Evolutionary conservation across 306 rosid genomes (phyloP), one percentile per base, ranked within the genome.

Genomic region (Carpinus fangiana): DNA sequence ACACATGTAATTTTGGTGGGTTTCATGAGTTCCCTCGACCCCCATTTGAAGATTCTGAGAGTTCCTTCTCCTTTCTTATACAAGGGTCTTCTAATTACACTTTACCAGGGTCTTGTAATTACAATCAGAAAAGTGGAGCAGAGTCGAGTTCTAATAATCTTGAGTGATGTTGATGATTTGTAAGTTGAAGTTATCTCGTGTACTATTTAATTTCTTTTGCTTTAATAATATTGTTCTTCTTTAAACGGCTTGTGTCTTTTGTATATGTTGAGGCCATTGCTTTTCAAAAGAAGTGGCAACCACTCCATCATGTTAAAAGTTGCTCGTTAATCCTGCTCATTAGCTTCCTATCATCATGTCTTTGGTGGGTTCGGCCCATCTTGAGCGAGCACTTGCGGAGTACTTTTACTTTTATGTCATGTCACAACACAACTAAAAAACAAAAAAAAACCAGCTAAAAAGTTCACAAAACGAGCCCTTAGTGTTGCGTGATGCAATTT

Each of bases 11-110:
- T 83, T 93, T 93, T 55, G 93, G 88, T 7, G 96, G 82, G 79
- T 91, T 93, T 84, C 89, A 89, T 16, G 99, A 95, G 82, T 93
- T 96, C 71, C 81, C 96, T 66, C 96, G 96, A 81, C 92, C 93
- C 28, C 85, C 94, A 8, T 96, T 89, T 66, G 98, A 96, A 70
- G 97, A 96, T 55, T 59, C 94, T 0, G 98, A 91, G 77, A 87
- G 83, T 85, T 86, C 91, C 2, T 87, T 91, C 88, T 87, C 97
- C 2, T 93, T 93, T 77, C 93, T 93, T 43, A 82, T 89, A 83
- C 81, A 95, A 0, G 93, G 85, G 74, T 86, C 98, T 23, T 85
- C 89, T 79, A 90, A 84, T 64, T 92, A 90, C 82, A 70, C 83
- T 78, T 45, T 90, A 84, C 80, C 97, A 0, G 92, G 85, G 75